phyloP scores from a whole-genome alignment of 2,329 filamentous ascomycete genomes.

The Fonsecaea pugnacius region DNA sequence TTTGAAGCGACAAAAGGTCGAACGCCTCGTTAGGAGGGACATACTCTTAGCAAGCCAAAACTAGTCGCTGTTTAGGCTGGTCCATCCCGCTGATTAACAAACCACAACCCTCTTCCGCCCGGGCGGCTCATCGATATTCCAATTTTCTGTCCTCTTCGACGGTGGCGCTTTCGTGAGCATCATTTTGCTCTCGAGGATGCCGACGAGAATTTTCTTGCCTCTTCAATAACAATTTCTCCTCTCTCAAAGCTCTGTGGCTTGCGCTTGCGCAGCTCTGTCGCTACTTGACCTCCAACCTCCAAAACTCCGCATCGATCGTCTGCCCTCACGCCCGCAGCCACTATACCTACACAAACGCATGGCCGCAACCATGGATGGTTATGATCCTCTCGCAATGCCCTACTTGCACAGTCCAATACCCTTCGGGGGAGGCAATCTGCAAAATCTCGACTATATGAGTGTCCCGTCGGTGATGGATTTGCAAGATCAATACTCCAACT shows the following conservation, averaged over 20 bases:
- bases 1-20: constrained; percentile 1
- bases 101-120: constrained; percentile 8
- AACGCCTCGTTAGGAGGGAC: background rate
- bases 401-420: constrained; percentile 64
- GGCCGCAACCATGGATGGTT: constrained; percentile 56
- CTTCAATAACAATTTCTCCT: constrained; percentile 9
- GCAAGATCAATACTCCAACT: constrained; percentile 63
- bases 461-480: constrained; percentile 59
- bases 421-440: constrained; percentile 50
- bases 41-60: constrained; percentile 4
- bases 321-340: constrained; percentile 1
- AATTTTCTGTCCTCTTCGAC: constrained; percentile 20
- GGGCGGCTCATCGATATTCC: constrained; percentile 21
- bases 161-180: constrained; percentile 25
- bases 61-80: constrained; percentile 20
- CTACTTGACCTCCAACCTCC: constrained; percentile 9
- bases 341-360: constrained; percentile 17
- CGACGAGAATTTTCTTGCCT: constrained; percentile 13
- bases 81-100: constrained; percentile 23
- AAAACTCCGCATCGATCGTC: constrained; percentile 7
- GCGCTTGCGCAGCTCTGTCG: constrained; percentile 10
- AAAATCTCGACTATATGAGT: constrained; percentile 53
- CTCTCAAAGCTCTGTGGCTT: constrained; percentile 9
- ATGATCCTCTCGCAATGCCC: constrained; percentile 66
- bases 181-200: constrained; percentile 24